Evolutionary conservation across 805 yeast genomes (phyloP), one percentile per base, ranked within the genome.

Genomic region (Saturnispora hagleri): DNA sequence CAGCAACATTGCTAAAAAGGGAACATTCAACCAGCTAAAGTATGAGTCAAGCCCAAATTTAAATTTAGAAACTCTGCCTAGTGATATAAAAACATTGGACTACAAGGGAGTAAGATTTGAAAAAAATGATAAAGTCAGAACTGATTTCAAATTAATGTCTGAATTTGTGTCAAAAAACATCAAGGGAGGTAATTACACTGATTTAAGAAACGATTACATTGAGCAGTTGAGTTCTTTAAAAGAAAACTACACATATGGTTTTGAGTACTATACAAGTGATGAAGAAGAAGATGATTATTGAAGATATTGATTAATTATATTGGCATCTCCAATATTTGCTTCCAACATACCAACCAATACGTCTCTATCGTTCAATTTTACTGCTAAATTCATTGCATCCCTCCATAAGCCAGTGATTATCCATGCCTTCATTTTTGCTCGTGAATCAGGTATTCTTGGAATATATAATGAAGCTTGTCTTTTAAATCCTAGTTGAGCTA

Each of bases 381-480:
- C 42, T 5, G 55, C 57, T 43, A 52, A 48, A 28, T 13, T 28
- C 17, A 52, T 43, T 1, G 55, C 57, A n/a, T 55, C 55, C 26
- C 46, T 42, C 48, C 51, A 45, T 43, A 51, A 46, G 9, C 51
- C 57, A 45, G 52, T 50, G 10, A 13, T 24, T n/a, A 51, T 33
- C 28, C 24, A 48, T 3, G 52, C 42, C 4, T 42, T 46, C 9
- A 54, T 24, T 46, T 43, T 51, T 4, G 17, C 34, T 24, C 35
- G 28, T 20, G 35, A 28, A 27, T 43, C 77, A 55, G 66, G 60
- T 57, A 86, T 80, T 65, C 79, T 67, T 17, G 72, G 68, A 18
- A 89, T 75, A 58, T 83, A 87, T 18, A 68, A 60, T 0, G 82
- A 73, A 1, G 91, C 87, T 47, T 81, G 81, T 22, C 77, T 69